Conservation (phyloP, 1,139 yeast genomes). For the Taiozyma sp. region DNA sequence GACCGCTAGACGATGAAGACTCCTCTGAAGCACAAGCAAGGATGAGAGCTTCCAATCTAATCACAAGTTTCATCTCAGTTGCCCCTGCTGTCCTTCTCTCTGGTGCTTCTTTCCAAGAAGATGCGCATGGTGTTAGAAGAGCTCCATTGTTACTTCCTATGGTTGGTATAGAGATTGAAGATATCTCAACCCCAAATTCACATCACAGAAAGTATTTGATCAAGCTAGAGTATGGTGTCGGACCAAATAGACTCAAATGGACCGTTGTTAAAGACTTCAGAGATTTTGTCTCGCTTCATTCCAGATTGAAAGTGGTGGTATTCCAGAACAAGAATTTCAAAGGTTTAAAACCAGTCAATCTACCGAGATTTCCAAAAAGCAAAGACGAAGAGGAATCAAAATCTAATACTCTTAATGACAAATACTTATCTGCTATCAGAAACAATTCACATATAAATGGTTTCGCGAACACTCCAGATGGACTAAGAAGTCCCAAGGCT, state of each 20-base stretch:
- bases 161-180: conserved; percentile 61
- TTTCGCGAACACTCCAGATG: background rate
- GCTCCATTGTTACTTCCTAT: conserved; percentile 80
- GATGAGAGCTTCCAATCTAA: conserved; percentile 50
- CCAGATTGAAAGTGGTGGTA: conserved; percentile 52
- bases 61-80: conserved; percentile 66
- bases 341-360: conserved; percentile 29
- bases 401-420: conserved; percentile 18
- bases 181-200: conserved; percentile 12
- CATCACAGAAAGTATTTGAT: conserved; percentile 44
- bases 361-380: conserved; percentile 40
- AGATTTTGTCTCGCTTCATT: conserved; percentile 68
- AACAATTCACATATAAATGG: background rate
- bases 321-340: conserved; percentile 32
- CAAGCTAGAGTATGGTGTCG: conserved; percentile 86
- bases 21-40: conserved; percentile 21
- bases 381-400: conserved; percentile 20
- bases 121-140: conserved; percentile 71
- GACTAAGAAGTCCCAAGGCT: background rate
- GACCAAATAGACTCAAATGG: conserved; percentile 79
- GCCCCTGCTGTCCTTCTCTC: conserved; percentile 75
- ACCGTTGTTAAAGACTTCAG: conserved; percentile 65
- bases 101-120: conserved; percentile 71
- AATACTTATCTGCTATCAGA: conserved; percentile 22
- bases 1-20: conserved; percentile 4